Conservation (phyloP, 1,284 basidiomycete species). For the Microbotryum saponariae region DNA sequence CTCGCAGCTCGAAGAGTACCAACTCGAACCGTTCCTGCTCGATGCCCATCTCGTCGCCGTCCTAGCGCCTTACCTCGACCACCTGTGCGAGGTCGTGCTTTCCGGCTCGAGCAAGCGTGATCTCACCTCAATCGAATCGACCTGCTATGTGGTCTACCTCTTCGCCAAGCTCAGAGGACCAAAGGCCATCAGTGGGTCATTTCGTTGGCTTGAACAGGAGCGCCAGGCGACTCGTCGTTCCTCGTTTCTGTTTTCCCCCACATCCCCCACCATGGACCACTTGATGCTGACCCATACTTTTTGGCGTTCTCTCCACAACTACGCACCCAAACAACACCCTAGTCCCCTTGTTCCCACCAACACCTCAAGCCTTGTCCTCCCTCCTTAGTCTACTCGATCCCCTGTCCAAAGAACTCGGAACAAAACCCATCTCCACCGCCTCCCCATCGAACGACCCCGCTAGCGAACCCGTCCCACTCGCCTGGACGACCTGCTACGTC, state of each 20-base stretch:
- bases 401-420: no score
- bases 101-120: slow-evolving; percentile 32
- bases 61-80: slow-evolving; percentile 64
- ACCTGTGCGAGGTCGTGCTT: slow-evolving; percentile 50
- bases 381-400: slow-evolving; percentile 59
- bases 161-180: slow-evolving; percentile 85
- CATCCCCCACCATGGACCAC: neutral
- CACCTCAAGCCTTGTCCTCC: slow-evolving; percentile 69
- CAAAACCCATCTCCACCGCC: slow-evolving; percentile 38
- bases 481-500: slow-evolving; percentile 78
- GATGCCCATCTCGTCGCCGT: slow-evolving; percentile 87
- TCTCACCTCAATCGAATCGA: slow-evolving; percentile 46
- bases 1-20: slow-evolving; percentile 72
- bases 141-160: slow-evolving; percentile 65
- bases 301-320: no score
- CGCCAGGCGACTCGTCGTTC: neutral
- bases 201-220: no score
- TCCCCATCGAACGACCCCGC: slow-evolving; percentile 29
- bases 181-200: slow-evolving; percentile 76
- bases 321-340: neutral
- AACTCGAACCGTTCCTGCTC: slow-evolving; percentile 88
- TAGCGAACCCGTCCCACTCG: slow-evolving; percentile 26
- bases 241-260: neutral
- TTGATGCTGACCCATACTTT: neutral
- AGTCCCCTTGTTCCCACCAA: slow-evolving; percentile 89